A percentile compares a stretch with the other conserved stretches of the same genome.
Evolutionary conservation across 176 grass and related monocot species (phyloP).

Genomic region (Ensete glaucum): DNA sequence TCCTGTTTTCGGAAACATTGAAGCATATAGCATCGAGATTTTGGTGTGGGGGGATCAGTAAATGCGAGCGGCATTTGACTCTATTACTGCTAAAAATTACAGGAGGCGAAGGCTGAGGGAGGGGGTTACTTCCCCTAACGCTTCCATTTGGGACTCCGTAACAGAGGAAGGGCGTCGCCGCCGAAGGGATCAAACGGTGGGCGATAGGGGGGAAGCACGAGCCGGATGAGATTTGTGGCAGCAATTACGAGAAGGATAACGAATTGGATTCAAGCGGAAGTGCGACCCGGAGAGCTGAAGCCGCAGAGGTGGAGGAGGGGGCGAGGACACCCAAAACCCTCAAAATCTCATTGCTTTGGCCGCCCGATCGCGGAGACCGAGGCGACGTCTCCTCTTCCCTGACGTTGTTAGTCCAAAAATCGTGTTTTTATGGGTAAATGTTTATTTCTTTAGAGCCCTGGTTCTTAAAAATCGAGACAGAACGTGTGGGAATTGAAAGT

Average conservation of each 20-base stretch:
- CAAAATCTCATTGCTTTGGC: neutral
- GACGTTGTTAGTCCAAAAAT: neutral
- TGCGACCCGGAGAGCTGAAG: neutral
- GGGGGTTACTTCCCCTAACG: no score
- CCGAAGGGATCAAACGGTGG: neutral
- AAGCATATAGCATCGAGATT: no score
- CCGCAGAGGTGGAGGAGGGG: neutral
- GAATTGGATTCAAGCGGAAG: neutral
- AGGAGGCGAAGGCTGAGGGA: no score
- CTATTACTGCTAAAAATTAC: no score
- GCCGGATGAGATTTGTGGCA: neutral
- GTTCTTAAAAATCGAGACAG: neutral
- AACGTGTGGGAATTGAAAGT: neutral
- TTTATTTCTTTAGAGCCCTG: neutral
- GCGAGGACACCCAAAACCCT: neutral
- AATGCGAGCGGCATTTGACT: no score
- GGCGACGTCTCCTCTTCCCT: neutral
- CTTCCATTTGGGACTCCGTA: no score
- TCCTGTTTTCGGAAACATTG: no score
- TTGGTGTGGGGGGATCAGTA: no score
- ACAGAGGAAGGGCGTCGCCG: no score
- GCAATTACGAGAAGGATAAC: neutral
- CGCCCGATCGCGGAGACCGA: neutral
- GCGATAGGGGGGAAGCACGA: neutral
- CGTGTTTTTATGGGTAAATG: neutral